Base-by-base conservation (phyloP, 2,329 filamentous ascomycete species). In the Fusarium denticulatum region DNA sequence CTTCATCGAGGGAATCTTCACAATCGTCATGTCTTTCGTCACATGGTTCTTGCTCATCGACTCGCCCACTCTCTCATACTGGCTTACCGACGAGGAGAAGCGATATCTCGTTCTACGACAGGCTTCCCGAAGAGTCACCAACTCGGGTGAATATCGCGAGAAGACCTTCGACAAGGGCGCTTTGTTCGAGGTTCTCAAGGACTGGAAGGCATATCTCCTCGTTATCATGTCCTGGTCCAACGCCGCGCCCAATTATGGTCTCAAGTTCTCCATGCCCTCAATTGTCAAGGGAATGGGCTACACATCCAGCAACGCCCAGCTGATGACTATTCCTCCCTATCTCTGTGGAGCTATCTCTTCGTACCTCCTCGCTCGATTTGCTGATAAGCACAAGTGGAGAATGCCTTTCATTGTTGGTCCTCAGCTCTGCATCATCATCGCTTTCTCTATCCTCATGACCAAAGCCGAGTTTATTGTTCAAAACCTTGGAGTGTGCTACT, bases 31-130 rank as follows among this genome's bases (percentile, higher is more conserved):
- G n/a, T 80, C 80, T 8, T 78, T 85, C 5, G 69, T 85, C 6
- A 85, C 86, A 22, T 89, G 84, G 59, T 80, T 90, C 64, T 71
- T 87, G 7, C 84, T 92, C 1, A 69, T 75, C 5, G 71, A 77
- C 22, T 76, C 76, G 0, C 76, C 76, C 0, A 49, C 52, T 9
- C 53, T 72, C 5, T 71, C 70, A 1, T 53, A 58, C n/a, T 76
- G 74, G 74, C 71, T 76, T 0, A 75, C 61, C 14, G 71, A 70
- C 1, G 74, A 76, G 2, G 74, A 76, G 53, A 76, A 75, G 55
- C 49, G 69, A 5, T 76, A 71, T 26, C 69, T 76, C 0, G 32
- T 60, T 3, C 45, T 75, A 5, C 69, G 74, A 3, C 71, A 75
- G 8, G 69, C 64, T 26, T 73, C 69, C 3, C 49, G 63, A 30